These are phyloP conservation scores for Aspergillus diversus DNA, from an alignment of 495 filamentous ascomycete species.

Conservation along the genomic window DNA sequence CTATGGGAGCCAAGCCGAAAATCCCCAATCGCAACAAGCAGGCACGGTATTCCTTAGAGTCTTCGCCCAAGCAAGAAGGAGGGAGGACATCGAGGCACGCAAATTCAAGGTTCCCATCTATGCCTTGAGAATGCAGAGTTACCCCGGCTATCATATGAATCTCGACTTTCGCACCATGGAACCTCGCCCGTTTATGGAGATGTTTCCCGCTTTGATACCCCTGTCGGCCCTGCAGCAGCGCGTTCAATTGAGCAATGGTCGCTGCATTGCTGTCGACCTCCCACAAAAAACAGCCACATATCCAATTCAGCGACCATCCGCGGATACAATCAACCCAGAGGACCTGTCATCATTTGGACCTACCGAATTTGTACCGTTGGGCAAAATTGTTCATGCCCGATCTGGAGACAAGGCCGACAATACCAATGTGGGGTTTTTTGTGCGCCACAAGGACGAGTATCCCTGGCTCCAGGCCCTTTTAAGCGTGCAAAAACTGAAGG, in stretches of 20 bases:
- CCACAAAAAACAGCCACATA: neutral
- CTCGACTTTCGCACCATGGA: neutral
- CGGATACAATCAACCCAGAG: neutral
- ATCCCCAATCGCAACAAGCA: conserved; percentile 1
- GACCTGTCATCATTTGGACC: neutral
- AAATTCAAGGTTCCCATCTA: neutral
- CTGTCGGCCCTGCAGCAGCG: neutral
- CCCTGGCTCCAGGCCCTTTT: neutral
- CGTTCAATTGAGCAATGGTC: neutral
- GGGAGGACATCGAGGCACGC: neutral
- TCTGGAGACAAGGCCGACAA: neutral
- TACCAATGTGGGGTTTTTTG: neutral
- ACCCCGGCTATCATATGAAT: neutral
- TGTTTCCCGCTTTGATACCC: neutral
- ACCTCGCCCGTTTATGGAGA: neutral
- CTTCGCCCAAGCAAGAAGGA: neutral
- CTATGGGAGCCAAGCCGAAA: neutral
- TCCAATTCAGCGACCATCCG: neutral
- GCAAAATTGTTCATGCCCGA: neutral
- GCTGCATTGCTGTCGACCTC: neutral
- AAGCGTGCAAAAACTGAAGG: neutral
- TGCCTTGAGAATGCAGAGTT: neutral
- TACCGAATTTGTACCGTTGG: neutral
- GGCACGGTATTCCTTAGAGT: neutral
- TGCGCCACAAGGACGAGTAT: neutral